A percentile compares a stretch with the other conserved stretches of the same genome.
These are phyloP conservation scores for Yarrowia keelungensis DNA, from an alignment of 805 yeast species.

Conservation along the genomic window DNA sequence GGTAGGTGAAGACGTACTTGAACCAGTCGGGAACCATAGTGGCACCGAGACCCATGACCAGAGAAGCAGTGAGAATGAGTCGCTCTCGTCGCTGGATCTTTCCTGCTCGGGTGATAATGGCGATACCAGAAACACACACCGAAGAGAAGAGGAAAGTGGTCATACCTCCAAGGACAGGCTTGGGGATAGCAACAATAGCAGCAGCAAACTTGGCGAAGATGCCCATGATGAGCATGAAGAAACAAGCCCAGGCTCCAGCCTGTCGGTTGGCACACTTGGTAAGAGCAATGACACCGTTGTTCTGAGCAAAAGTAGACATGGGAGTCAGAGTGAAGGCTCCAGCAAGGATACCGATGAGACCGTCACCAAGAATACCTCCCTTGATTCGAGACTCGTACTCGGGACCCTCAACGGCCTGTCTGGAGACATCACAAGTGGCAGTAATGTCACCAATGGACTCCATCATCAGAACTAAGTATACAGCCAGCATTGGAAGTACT, in stretches of 20 bases:
- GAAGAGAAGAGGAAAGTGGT: slow-evolving; percentile 76
- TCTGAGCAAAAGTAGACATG: slow-evolving; percentile 90
- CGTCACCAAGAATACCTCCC: slow-evolving; percentile 93
- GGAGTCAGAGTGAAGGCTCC: slow-evolving; percentile 86
- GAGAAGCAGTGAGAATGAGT: slow-evolving; percentile 69
- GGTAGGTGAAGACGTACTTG: slow-evolving; percentile 65
- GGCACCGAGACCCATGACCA: slow-evolving; percentile 72
- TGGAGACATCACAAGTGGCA: slow-evolving; percentile 90
- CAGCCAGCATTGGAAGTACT: slow-evolving; percentile 84
- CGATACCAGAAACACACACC: slow-evolving; percentile 76
- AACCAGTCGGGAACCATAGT: slow-evolving; percentile 72
- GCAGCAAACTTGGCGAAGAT: slow-evolving; percentile 86
- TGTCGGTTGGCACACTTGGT: slow-evolving; percentile 89
- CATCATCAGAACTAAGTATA: slow-evolving; percentile 82
- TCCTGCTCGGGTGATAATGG: slow-evolving; percentile 59
- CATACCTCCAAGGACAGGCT: slow-evolving; percentile 87
- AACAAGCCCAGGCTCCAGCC: slow-evolving; percentile 80
- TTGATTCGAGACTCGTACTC: slow-evolving; percentile 84
- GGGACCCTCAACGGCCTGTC: slow-evolving; percentile 83
- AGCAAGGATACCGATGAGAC: slow-evolving; percentile 76
- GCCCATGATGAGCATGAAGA: slow-evolving; percentile 86
- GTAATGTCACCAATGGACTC: slow-evolving; percentile 96
- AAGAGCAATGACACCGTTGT: slow-evolving; percentile 91
- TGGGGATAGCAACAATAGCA: slow-evolving; percentile 82
- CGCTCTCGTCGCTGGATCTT: slow-evolving; percentile 76